These are phyloP conservation scores for Phaffomyces thermotolerans DNA, from an alignment of 805 yeast genomes.

Conservation along the genomic window DNA sequence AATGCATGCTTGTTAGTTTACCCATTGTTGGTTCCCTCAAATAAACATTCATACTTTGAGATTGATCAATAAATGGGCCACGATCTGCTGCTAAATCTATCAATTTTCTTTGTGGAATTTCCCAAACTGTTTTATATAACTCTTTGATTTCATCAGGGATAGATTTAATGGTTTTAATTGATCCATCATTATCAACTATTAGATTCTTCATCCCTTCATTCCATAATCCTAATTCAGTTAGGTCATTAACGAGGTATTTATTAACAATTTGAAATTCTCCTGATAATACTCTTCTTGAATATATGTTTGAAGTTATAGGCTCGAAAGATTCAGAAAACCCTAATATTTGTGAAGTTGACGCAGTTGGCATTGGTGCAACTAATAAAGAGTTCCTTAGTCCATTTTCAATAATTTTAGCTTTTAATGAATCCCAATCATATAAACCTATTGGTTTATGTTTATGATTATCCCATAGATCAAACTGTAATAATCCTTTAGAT, in stretches of 20 bases:
- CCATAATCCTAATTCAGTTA: slow-evolving; percentile 79
- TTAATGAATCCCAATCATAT: slow-evolving; percentile 82
- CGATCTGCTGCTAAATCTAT: slow-evolving; percentile 74
- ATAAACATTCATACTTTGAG: slow-evolving; percentile 88
- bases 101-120: slow-evolving; percentile 77
- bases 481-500: slow-evolving; percentile 75
- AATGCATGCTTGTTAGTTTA: slow-evolving; percentile 95
- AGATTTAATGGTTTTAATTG: slow-evolving; percentile 65
- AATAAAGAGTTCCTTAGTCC: slow-evolving; percentile 86
- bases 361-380: slow-evolving; percentile 98
- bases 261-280: slow-evolving; percentile 95
- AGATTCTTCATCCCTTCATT: slow-evolving; percentile 67
- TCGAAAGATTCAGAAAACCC: slow-evolving; percentile 96
- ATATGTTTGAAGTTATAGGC: slow-evolving; percentile 92
- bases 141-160: slow-evolving; percentile 72
- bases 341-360: slow-evolving; percentile 92
- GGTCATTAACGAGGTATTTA: slow-evolving; percentile 75
- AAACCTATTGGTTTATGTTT: slow-evolving; percentile 67
- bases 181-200: slow-evolving; percentile 73
- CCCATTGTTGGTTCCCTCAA: slow-evolving; percentile 91
- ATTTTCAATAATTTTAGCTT: slow-evolving; percentile 45
- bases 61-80: slow-evolving; percentile 87
- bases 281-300: slow-evolving; percentile 82
- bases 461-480: slow-evolving; percentile 69
- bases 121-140: slow-evolving; percentile 78